A percentile compares a stretch with the other conserved stretches of the same genome.
These are phyloP conservation scores for Collybiopsis luxurians DNA, from an alignment of 768 basidiomycete species.

Conservation along the genomic window DNA sequence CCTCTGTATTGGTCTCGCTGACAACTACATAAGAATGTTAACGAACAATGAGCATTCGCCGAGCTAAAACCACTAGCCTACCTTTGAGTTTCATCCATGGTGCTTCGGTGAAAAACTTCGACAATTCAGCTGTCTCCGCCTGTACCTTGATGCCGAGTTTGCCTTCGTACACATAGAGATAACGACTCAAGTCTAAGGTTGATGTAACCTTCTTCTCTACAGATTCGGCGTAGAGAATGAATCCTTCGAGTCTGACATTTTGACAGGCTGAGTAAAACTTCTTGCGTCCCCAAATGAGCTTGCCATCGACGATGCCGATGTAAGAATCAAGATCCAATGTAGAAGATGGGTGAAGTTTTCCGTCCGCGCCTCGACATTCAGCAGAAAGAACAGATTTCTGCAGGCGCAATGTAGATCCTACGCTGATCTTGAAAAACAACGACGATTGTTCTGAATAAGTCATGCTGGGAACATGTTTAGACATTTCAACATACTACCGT, in stretches of 20 bases:
- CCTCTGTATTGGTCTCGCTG: background rate
- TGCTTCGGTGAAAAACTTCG: slow-evolving; percentile 4
- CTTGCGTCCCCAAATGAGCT: background rate
- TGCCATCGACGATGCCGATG: background rate
- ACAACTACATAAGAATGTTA: background rate
- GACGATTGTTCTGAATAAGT: background rate
- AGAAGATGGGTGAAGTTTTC: background rate
- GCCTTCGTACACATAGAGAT: background rate
- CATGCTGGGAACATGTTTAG: background rate
- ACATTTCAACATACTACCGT: background rate
- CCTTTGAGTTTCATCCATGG: slow-evolving; percentile 7
- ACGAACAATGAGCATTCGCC: background rate
- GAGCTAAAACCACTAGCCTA: no score
- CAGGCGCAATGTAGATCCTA: background rate
- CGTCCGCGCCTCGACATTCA: background rate
- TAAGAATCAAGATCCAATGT: background rate
- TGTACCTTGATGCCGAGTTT: background rate
- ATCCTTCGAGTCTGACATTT: background rate
- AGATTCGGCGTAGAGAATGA: background rate
- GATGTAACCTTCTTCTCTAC: background rate
- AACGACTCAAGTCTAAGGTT: background rate
- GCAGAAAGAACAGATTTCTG: background rate
- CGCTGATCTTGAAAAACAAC: background rate
- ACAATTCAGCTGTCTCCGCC: background rate
- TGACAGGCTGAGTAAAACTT: background rate